Conservation (phyloP, 2,329 filamentous ascomycete species). For the Zelopaecilomyces penicillatus region DNA sequence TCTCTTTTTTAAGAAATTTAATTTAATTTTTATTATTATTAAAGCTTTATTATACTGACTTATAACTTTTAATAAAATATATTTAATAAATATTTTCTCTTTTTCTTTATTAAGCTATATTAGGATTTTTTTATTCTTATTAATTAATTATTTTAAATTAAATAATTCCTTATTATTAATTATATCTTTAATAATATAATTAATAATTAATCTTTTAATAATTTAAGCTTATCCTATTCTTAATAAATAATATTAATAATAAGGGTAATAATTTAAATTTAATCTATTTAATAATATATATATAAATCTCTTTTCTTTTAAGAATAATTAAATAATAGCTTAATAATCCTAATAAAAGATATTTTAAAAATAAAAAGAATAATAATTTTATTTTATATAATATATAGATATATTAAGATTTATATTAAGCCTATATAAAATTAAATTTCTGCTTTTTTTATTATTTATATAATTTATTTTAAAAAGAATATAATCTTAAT, state of each 20-base stretch:
- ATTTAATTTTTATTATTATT: background rate
- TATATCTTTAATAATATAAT: background rate
- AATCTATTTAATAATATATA: background rate
- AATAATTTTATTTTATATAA: conserved; percentile 3
- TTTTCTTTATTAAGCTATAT: background rate
- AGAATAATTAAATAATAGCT: background rate
- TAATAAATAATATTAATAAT: background rate
- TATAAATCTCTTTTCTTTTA: background rate
- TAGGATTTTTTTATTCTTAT: background rate
- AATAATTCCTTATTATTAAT: background rate
- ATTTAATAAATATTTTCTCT: background rate
- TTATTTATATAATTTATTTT: background rate
- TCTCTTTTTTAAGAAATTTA: background rate
- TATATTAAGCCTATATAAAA: background rate
- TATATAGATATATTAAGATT: background rate
- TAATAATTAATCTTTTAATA: background rate
- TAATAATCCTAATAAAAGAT: background rate
- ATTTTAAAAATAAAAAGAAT: background rate
- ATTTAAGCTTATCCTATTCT: background rate
- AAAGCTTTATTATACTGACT: background rate
- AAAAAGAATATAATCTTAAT: too few relatives aligned
- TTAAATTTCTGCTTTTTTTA: background rate
- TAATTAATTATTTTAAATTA: background rate
- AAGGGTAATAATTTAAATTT: background rate
- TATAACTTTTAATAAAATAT: background rate